A percentile compares a stretch with the other conserved stretches of the same genome.
Conservation (phyloP, 768 basidiomycete genomes). For the Mycena indigotica region DNA sequence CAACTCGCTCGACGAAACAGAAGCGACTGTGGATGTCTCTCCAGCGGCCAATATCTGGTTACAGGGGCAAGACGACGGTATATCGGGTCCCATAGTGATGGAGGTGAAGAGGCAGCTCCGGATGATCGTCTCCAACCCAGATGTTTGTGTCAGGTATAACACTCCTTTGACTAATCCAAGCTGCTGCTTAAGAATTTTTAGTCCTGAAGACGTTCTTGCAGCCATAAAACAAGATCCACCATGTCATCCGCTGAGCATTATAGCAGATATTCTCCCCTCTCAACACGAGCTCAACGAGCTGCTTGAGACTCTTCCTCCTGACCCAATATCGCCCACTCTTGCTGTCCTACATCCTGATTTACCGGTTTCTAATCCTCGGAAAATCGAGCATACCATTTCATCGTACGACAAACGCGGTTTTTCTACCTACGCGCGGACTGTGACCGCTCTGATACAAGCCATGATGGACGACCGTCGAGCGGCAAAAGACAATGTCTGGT, state of each 20-base stretch:
- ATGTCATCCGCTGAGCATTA: constrained; percentile 41
- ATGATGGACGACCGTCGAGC: constrained; percentile 61
- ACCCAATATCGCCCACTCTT: constrained; percentile 54
- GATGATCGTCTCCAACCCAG: constrained; percentile 43
- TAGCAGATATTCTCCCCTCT: constrained; percentile 57
- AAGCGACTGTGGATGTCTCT: constrained; percentile 21
- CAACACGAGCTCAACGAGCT: constrained; percentile 47
- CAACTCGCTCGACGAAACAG: constrained; percentile 25
- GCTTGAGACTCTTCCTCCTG: constrained; percentile 47
- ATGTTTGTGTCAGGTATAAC: constrained; percentile 38
- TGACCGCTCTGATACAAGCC: constrained; percentile 56
- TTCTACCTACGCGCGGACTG: constrained; percentile 64
- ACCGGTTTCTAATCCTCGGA: constrained; percentile 41
- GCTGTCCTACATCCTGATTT: constrained; percentile 63
- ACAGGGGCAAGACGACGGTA: constrained; percentile 29
- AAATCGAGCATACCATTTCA: constrained; percentile 3
- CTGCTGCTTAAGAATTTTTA: constrained; percentile 22
- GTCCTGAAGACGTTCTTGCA: constrained; percentile 50
- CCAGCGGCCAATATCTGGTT: constrained; percentile 40
- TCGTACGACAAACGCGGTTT: constrained; percentile 54
- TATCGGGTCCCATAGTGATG: constrained; percentile 28
- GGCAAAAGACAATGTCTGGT: constrained; percentile 63
- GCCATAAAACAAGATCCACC: constrained; percentile 38
- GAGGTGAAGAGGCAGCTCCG: constrained; percentile 47
- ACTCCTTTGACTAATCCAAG: not conserved